Evolutionary conservation across 257 asterid species (phyloP), one percentile per base, ranked within the genome.

Genomic region (Paulownia fortunei): DNA sequence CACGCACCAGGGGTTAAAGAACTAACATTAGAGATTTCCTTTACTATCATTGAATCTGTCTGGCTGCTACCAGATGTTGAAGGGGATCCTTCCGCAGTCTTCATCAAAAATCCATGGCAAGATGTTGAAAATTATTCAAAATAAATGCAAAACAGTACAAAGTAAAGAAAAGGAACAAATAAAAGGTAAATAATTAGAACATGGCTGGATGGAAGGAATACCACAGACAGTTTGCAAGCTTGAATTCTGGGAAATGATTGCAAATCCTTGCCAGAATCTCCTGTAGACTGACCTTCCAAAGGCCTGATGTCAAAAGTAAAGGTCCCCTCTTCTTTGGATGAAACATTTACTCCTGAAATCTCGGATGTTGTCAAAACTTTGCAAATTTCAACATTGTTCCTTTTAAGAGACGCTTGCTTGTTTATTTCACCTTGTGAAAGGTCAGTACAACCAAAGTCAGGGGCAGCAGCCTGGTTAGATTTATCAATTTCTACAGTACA

Each of bases 271-370:
- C 65, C 76, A 76, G 86, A 46, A 83, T 80, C 91, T 80, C 82
- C 89, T 23, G 75, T 76, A 62, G 95, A 62, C 76, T 73, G 88
- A 80, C 82, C 80, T 67, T 71, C 91, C 81, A 85, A 79, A 80
- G 86, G 92, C 83, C 84, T 80, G 32, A 78, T 80, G 68, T 89
- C 91, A 78, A 92, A 87, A 41, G 94, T 83, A 82, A 87, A 90
- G 80, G 88, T 80, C 79, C 79, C 84, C 73, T 88, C 95, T 73
- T 84, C 94, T 81, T 74, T 82, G 27, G 83, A 58, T 24, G 83
- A 82, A 73, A 58, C 86, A 72, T 77, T 84, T 51, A 66, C 84
- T 77, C 76, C 88, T 52, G 86, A 78, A 67, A 64, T 55, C 76
- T 72, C 23, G 55, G 85, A 56, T 62, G 76, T 49, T 46, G 60